These are phyloP conservation scores for Dendrobium officinale DNA, from an alignment of 106 monocot species.

Conservation along the genomic window DNA sequence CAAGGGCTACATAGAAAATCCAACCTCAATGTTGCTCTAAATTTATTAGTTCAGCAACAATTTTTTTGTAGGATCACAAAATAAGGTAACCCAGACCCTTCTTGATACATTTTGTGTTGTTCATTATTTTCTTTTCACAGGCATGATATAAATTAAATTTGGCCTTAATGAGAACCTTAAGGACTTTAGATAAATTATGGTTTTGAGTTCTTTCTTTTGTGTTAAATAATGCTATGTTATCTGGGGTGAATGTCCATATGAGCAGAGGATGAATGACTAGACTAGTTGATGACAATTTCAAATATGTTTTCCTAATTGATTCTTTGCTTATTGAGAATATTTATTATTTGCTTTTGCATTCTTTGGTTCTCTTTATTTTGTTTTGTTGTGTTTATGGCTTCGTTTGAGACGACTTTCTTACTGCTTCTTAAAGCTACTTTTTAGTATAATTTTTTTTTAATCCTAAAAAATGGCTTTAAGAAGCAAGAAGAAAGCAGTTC, in stretches of 20 bases:
- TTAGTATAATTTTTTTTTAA: no score
- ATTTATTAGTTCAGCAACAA: slow-evolving; percentile 2
- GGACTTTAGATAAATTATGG: background rate
- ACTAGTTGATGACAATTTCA: background rate
- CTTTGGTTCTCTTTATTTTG: no score
- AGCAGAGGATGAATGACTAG: background rate
- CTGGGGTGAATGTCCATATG: background rate
- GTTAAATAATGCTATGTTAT: background rate
- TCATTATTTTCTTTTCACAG: background rate
- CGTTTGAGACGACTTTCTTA: no score
- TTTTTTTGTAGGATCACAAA: slow-evolving; percentile 25
- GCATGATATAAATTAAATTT: background rate
- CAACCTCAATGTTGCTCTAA: slow-evolving; percentile 77
- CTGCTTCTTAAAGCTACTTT: no score
- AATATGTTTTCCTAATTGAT: background rate
- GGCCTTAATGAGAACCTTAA: background rate
- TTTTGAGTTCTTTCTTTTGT: background rate
- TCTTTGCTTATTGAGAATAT: background rate
- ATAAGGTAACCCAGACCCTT: slow-evolving; percentile 17
- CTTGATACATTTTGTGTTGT: slow-evolving; percentile 8
- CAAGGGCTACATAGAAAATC: slow-evolving; percentile 90
- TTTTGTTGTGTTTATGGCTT: no score
- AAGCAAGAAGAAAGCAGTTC: no score
- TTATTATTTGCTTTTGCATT: background rate
- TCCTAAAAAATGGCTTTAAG: no score